Evolutionary conservation across 2,329 filamentous ascomycete species (phyloP), one percentile per base, ranked within the genome.

Genomic region (Cadophora gregata): DNA sequence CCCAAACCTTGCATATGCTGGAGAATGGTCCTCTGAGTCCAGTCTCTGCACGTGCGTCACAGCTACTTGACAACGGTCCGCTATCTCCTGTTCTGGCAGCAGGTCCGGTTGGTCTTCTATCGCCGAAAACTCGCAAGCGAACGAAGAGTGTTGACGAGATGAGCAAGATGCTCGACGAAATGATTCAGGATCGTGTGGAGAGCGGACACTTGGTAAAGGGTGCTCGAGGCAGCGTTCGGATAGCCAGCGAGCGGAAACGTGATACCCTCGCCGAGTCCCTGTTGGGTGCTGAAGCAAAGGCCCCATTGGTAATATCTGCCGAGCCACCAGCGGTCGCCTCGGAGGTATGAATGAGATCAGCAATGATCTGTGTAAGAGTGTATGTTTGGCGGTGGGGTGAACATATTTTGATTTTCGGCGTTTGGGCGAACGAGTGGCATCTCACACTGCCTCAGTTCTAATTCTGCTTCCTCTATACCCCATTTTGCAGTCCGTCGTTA

Each of bases 101-200:
- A 47, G 67, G 66, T 25, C 65, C 70, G 21, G 50, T 71, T 33
- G 62, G 36, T 14, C 70, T 74, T 4, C 42, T 71, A 7, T 73
- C 71, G 24, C 74, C 75, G 21, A 75, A 71, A 48, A 68, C 64
- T 10, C 70, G 71, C 7, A 74, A 73, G 62, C 66, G 72, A 24
- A 75, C 83, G 14, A 88, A 86, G 81, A 93, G 91, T 71, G 91
- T 96, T 38, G 93, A 97, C 73, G 94, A 97, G 79, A 94, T 97
- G 89, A 97, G 92, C 72, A 88, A 89, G 74, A 93, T 97, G 81
- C 85, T 97, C 29, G 95, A 98, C 75, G 93, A 97, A 80, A 97
- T 98, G 95, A 96, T 97, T 67, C 91, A 94, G 76, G 92, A 95
- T 75, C 88, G 91, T 66, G 91, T 96, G 62, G 92, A 96, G 73